These are phyloP conservation scores for Rhamnella rubrinervis DNA, from an alignment of 331 rosid species.

Conservation along the genomic window DNA sequence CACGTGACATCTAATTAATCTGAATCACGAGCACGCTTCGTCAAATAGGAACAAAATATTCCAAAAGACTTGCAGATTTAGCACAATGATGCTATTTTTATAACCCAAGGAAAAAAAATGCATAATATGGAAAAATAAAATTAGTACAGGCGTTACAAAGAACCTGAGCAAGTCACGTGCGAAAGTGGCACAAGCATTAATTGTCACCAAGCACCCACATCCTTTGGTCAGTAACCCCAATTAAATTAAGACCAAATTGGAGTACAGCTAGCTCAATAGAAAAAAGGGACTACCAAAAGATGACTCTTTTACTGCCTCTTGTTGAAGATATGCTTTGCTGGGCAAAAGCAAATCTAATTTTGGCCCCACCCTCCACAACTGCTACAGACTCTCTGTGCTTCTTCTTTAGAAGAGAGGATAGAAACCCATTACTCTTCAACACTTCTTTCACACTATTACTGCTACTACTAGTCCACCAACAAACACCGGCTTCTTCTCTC, in stretches of 20 bases:
- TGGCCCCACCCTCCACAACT: conserved; percentile 26
- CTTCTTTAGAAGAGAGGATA: not conserved
- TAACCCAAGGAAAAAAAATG: no score
- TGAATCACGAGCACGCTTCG: no score
- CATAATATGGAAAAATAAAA: not conserved
- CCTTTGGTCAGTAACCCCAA: not conserved
- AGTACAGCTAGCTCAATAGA: conserved; percentile 32
- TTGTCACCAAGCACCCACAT: conserved; percentile 7
- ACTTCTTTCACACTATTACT: not conserved
- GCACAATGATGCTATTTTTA: no score
- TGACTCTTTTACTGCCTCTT: conserved; percentile 33
- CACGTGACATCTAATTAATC: no score
- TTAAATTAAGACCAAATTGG: conserved; percentile 10
- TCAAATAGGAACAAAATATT: no score
- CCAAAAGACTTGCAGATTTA: no score
- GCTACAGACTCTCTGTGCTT: not conserved
- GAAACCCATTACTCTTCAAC: no score
- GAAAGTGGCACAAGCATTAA: conserved; percentile 1
- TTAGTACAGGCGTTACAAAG: not conserved
- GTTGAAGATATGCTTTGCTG: conserved; percentile 38
- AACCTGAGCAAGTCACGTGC: not conserved
- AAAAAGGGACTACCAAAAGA: conserved; percentile 12
- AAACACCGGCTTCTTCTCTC: no score
- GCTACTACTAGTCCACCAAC: not conserved
- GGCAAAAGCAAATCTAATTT: conserved; percentile 12